phyloP scores from a whole-genome alignment of 805 yeast species.

The Pichia eremophila region DNA sequence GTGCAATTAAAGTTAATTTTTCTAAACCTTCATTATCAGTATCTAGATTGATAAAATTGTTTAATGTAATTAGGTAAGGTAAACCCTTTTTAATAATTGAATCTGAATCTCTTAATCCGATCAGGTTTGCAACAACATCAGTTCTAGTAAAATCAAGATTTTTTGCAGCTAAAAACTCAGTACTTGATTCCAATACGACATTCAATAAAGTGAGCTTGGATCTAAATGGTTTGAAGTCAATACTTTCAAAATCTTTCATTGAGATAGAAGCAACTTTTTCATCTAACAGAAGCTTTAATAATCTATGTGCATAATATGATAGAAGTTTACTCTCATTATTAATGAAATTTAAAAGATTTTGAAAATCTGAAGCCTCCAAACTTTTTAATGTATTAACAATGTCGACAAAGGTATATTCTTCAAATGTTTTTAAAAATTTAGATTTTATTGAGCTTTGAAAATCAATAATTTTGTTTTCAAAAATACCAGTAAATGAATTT shows the following conservation, averaged over 20 bases:
- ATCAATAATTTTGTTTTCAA: constrained; percentile 6
- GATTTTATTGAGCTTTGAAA: constrained; percentile 6
- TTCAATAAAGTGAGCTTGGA: constrained; percentile 27
- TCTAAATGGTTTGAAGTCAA: constrained; percentile 26
- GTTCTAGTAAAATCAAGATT: constrained; percentile 47
- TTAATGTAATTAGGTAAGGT: constrained; percentile 38
- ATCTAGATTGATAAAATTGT: constrained; percentile 31
- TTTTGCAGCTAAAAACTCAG: constrained; percentile 28
- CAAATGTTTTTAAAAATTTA: neutral
- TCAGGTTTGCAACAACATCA: constrained; percentile 52
- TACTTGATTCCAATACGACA: constrained; percentile 27
- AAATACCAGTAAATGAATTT: neutral
- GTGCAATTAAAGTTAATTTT: constrained; percentile 38
- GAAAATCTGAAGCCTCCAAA: neutral
- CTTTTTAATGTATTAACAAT: neutral
- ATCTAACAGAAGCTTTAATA: constrained; percentile 24
- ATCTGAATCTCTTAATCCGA: constrained; percentile 37
- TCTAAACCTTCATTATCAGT: constrained; percentile 18
- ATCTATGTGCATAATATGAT: constrained; percentile 27
- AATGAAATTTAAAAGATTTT: neutral
- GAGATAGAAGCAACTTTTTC: constrained; percentile 22
- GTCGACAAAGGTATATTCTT: neutral
- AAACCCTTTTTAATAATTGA: constrained; percentile 37
- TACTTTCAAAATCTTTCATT: constrained; percentile 12
- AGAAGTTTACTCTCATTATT: constrained; percentile 1